phyloP scores from a whole-genome alignment of 768 basidiomycete genomes.

The Boletus patriciae region DNA sequence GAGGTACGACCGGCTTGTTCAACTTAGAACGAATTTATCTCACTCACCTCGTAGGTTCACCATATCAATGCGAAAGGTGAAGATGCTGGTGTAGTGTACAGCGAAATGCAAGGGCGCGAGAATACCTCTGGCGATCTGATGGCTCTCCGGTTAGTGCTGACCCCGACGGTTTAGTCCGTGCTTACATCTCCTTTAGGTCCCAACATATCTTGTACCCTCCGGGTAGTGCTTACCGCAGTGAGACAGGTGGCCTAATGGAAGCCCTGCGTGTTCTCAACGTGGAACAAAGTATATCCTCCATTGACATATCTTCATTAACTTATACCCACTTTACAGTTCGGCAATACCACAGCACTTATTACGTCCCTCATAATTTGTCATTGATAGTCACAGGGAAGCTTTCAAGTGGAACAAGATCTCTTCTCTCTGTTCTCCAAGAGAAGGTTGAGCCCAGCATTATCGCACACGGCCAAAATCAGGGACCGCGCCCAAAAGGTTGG shows the following conservation, averaged over 20 bases:
- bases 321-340: constrained; percentile 58
- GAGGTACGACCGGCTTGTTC: constrained; percentile 41
- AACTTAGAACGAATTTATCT: constrained; percentile 2
- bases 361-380: constrained; percentile 91
- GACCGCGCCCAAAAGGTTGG: constrained; percentile 77
- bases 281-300: constrained; percentile 69
- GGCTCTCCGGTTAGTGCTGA: constrained; percentile 65
- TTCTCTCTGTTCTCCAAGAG: constrained; percentile 80
- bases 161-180: not conserved
- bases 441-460: constrained; percentile 82
- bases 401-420: constrained; percentile 67
- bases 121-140: constrained; percentile 91
- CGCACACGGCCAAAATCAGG: constrained; percentile 68
- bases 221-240: constrained; percentile 88
- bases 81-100: constrained; percentile 94
- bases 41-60: constrained; percentile 67
- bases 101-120: constrained; percentile 95
- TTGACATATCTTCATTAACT: constrained; percentile 12
- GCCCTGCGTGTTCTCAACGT: constrained; percentile 81
- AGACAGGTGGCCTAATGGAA: constrained; percentile 96
- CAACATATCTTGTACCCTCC: constrained; percentile 81
- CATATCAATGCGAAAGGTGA: constrained; percentile 90
- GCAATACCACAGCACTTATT: constrained; percentile 83
- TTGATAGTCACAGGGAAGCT: constrained; percentile 89
- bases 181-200: constrained; percentile 43